Conservation (phyloP, 176 grass and related monocot species). For the Lolium multiflorum region DNA sequence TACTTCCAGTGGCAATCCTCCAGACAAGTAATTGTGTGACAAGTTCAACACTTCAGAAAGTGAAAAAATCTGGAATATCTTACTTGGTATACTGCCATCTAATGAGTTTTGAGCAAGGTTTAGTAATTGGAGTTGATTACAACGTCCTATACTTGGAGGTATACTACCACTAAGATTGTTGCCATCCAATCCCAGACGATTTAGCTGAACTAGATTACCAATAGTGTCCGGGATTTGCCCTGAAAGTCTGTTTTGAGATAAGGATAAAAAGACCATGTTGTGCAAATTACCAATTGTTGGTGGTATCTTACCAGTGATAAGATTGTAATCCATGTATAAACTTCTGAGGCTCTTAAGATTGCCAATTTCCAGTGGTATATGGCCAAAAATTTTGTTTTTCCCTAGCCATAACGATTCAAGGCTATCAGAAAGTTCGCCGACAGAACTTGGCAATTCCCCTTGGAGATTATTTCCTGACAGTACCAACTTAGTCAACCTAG, state of each 20-base stretch:
- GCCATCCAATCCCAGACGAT: conserved; percentile 10
- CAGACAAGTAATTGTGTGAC: conserved; percentile 53
- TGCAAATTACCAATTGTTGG: conserved; percentile 48
- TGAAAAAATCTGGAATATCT: conserved; percentile 35
- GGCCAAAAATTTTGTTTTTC: conserved; percentile 40
- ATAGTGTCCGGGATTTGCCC: conserved; percentile 42
- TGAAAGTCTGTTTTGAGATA: conserved; percentile 48
- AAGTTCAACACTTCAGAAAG: conserved; percentile 44
- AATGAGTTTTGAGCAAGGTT: conserved; percentile 61
- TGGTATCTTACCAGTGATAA: conserved; percentile 54
- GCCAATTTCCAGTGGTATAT: conserved; percentile 42
- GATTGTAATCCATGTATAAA: conserved; percentile 44
- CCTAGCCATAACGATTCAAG: neutral
- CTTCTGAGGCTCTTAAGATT: conserved; percentile 23
- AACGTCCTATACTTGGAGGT: conserved; percentile 39
- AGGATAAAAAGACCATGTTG: conserved; percentile 26
- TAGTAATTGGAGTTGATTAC: conserved; percentile 12
- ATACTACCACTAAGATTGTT: conserved; percentile 55
- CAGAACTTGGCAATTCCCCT: no score
- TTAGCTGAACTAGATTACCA: conserved; percentile 50
- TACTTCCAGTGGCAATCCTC: conserved; percentile 46
- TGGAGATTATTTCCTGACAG: no score
- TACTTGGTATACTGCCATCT: conserved; percentile 50
- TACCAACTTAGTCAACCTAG: no score
- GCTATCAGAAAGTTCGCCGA: no score